phyloP scores from a whole-genome alignment of 306 rosid genomes.

The Myrica gale region DNA sequence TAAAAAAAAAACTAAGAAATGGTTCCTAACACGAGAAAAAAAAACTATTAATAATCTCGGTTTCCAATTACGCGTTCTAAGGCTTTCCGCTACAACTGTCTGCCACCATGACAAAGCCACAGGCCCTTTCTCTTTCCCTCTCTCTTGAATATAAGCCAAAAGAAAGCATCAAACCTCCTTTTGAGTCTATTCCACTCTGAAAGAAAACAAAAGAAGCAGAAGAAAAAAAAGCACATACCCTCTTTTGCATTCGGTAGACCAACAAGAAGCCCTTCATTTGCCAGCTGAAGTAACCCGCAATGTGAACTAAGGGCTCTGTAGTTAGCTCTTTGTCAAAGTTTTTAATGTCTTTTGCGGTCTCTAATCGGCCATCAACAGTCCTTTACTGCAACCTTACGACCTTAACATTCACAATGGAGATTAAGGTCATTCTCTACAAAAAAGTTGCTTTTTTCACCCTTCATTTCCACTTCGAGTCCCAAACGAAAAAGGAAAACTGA shows the following conservation, averaged over 20 bases:
- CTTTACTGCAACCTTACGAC: constrained; percentile 10
- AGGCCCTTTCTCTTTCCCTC: constrained; percentile 8
- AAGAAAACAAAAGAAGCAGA: constrained; percentile 38
- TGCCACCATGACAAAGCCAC: constrained; percentile 51
- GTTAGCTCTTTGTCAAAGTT: constrained; percentile 38
- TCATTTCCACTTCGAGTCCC: constrained; percentile 31
- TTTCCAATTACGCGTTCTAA: constrained; percentile 21
- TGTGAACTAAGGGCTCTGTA: constrained; percentile 37
- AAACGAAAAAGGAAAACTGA: constrained; percentile 28
- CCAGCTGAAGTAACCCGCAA: constrained; percentile 48
- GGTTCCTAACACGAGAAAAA: neutral
- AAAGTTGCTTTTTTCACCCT: constrained; percentile 28
- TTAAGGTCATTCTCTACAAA: constrained; percentile 32
- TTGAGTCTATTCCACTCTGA: constrained; percentile 34
- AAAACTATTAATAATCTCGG: neutral
- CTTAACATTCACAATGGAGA: constrained; percentile 23
- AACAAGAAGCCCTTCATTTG: constrained; percentile 38
- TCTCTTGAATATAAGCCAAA: constrained; percentile 26
- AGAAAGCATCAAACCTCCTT: constrained; percentile 33
- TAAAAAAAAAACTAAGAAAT: too few species aligned
- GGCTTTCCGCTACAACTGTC: constrained; percentile 55
- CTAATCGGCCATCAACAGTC: constrained; percentile 19
- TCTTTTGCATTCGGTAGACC: constrained; percentile 32
- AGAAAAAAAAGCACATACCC: constrained; percentile 25
- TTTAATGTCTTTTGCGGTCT: constrained; percentile 16